Percentiles rank a stretch among this genome's conserved stretches.
Evolutionary conservation across 1,284 basidiomycete genomes (phyloP).

Genomic region (Ceratorhiza oryzae-sativae): DNA sequence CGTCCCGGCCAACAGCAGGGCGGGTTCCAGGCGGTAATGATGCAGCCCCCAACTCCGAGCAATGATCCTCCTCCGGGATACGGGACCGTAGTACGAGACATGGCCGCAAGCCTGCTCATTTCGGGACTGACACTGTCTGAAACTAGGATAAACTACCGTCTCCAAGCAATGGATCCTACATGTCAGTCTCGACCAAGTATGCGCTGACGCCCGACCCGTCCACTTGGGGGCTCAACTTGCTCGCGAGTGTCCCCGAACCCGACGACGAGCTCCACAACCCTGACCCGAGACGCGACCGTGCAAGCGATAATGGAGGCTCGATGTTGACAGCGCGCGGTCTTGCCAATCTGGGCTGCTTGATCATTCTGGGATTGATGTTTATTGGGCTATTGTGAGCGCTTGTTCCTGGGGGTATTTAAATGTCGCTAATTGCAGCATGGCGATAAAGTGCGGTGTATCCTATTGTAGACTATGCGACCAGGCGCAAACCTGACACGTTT

Average conservation of each 20-base stretch:
- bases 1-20: neutral
- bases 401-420: neutral
- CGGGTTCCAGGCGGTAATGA: constrained; percentile 31
- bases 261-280: constrained; percentile 43
- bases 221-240: constrained; percentile 40
- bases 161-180: neutral
- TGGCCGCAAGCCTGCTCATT: neutral
- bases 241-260: constrained; percentile 34
- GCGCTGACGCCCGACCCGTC: constrained; percentile 42
- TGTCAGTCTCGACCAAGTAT: constrained; percentile 38
- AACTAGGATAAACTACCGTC: constrained; percentile 4
- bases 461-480: constrained; percentile 15
- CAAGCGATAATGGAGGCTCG: constrained; percentile 41
- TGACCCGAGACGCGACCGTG: constrained; percentile 44
- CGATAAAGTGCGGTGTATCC: constrained; percentile 37
- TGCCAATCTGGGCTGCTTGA: constrained; percentile 44
- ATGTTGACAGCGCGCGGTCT: constrained; percentile 43
- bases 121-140: neutral
- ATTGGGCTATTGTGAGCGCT: constrained; percentile 42
- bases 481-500: constrained; percentile 11
- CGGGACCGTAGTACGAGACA: neutral
- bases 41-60: constrained; percentile 22
- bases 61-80: neutral
- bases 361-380: constrained; percentile 35
- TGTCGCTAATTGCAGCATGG: neutral